Evolutionary conservation across 1,284 basidiomycete species (phyloP).

Genomic region (Meripilus lineatus): DNA sequence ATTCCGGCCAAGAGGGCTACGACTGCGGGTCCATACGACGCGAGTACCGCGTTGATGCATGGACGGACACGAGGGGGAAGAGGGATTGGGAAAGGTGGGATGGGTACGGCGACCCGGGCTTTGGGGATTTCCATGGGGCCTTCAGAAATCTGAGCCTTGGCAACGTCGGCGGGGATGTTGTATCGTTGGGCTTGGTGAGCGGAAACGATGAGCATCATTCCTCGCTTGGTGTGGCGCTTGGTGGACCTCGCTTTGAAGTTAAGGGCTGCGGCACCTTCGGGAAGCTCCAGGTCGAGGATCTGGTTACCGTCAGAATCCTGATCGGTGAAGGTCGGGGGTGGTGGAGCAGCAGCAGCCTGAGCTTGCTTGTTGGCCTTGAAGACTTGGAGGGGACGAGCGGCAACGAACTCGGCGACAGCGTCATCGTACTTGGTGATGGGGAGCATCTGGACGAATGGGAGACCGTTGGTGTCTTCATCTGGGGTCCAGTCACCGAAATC

Average conservation of each 20-base stretch:
- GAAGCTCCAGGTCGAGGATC: neutral
- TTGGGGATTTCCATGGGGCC: too few relatives aligned
- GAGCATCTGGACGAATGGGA: constrained; percentile 31
- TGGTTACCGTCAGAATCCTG: too few relatives aligned
- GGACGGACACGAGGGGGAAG: neutral
- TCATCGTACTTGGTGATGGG: constrained; percentile 16
- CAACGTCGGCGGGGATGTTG: too few relatives aligned
- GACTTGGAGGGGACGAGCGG: constrained; percentile 16
- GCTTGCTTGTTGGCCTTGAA: constrained; percentile 8
- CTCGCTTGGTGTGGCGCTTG: neutral
- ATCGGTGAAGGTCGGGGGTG: constrained; percentile 1
- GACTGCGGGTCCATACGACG: constrained; percentile 9
- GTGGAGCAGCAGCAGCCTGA: neutral
- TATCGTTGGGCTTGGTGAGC: too few relatives aligned
- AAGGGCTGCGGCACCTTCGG: neutral
- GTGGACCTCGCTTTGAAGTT: neutral
- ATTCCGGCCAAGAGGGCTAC: constrained; percentile 12
- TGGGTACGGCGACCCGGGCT: too few relatives aligned
- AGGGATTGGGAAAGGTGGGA: neutral
- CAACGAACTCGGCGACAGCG: constrained; percentile 18
- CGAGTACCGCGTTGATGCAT: constrained; percentile 7
- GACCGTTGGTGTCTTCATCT: constrained; percentile 17
- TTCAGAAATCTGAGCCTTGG: too few relatives aligned
- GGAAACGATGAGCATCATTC: neutral
- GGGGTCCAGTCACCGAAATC: constrained; percentile 35